Base-by-base conservation (phyloP, 129 eudicot genomes). In the Tagetes erecta region DNA sequence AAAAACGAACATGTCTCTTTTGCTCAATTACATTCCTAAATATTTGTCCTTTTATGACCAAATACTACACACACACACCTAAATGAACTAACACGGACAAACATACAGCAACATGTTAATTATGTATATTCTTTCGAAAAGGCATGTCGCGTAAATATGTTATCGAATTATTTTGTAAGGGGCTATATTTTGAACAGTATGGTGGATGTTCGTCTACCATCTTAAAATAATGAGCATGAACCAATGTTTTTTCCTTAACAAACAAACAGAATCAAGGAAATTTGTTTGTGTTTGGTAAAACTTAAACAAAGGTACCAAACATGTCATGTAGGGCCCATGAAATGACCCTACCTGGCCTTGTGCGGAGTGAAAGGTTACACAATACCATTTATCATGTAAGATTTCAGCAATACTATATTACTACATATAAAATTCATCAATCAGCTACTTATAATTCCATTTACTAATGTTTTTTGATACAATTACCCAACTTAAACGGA, bases 331-430 rank as follows among this genome's bases (percentile, higher is more conserved):
- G 56, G 40, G 3, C 36, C 72, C 56, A 27, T 55, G 13, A 67
- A 35, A 40, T 67, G 72, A 45, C 73, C 40, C 73, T 68, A 68
- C 27, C 9, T 36, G 41, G 46, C 72, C 33, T 47, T 68, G 73
- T 47, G 42, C 34, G 58, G 11, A 33, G 58, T 45, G 41, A 45
- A 47, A 44, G 57, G 56, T 67, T 67, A 53, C n/a, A 27, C 20
- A 44, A 67, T 41, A 30, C 57, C 56, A 1, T 55, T 55, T 55
- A 7, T 20, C 60, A 55, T 55, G 34, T 20, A 55, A 55, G 35
- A 20, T 55, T 53, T 20, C 35, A 27, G 34, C 6, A 55, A 55
- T 55, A 9, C 60, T 55, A 14, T 51, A 46, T 14, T 68, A 12
- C 44, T 31, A 55, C 39, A 45, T 8, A 67, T 10, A 46, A 33